phyloP scores from a whole-genome alignment of 2,329 filamentous ascomycete genomes.

The Xylaria sp. region DNA sequence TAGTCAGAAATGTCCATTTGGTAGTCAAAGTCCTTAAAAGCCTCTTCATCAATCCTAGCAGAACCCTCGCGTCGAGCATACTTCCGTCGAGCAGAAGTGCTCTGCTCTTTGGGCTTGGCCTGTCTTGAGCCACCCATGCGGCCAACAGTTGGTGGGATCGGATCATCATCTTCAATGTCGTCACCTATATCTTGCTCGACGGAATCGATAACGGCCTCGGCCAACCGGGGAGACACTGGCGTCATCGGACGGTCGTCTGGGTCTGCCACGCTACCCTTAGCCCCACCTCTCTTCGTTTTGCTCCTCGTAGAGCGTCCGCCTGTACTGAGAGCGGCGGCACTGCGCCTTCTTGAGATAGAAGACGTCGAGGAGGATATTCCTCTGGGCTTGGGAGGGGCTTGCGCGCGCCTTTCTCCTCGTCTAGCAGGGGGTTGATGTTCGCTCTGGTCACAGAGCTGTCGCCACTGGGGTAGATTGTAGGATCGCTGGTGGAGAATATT shows the following conservation, averaged over 20 bases:
- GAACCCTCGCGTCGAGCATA: slow-evolving; percentile 82
- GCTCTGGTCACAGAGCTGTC: slow-evolving; percentile 89
- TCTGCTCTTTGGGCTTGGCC: slow-evolving; percentile 71
- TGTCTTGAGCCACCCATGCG: slow-evolving; percentile 62
- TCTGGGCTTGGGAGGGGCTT: slow-evolving; percentile 63
- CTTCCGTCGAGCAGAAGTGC: slow-evolving; percentile 86
- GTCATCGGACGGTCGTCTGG: slow-evolving; percentile 66
- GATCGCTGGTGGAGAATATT: slow-evolving; percentile 96
- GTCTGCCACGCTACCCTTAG: slow-evolving; percentile 53
- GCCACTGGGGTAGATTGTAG: slow-evolving; percentile 98
- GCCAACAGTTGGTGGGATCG: slow-evolving; percentile 50
- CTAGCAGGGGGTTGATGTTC: slow-evolving; percentile 95
- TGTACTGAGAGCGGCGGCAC: slow-evolving; percentile 45
- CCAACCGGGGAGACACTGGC: slow-evolving; percentile 63
- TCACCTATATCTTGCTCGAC: slow-evolving; percentile 60
- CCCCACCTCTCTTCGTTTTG: slow-evolving; percentile 52
- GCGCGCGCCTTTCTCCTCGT: slow-evolving; percentile 81
- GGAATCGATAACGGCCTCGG: slow-evolving; percentile 56
- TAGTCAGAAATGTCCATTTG: slow-evolving; percentile 88
- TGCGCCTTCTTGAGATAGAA: slow-evolving; percentile 54
- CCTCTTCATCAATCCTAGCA: slow-evolving; percentile 85
- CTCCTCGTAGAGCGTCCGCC: slow-evolving; percentile 52
- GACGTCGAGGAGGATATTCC: slow-evolving; percentile 49
- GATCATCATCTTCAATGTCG: slow-evolving; percentile 58
- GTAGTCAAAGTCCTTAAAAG: slow-evolving; percentile 92